Evolutionary conservation across 2,329 filamentous ascomycete genomes (phyloP), one percentile per base, ranked within the genome.

Genomic region (Didymella segeticola): DNA sequence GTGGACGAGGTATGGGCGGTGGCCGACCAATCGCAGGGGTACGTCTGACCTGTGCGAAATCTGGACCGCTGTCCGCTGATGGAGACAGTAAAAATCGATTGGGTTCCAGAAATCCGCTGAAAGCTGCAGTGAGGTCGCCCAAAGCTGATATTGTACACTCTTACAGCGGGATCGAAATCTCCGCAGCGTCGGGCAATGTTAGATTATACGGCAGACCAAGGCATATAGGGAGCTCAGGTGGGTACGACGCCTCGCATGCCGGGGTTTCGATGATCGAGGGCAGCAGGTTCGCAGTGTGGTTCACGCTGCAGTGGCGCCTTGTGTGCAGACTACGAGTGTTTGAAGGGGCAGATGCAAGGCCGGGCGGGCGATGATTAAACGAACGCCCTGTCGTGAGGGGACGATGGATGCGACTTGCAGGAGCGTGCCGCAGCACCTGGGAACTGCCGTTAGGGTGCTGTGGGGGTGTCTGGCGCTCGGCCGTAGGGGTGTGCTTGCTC

Each of bases 171-270:
- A 62, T 54, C 48, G 65, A 72, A 72, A 69, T 71, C 62, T 70
- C 70, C 70, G 69, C 70, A 61, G 46, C 43, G 63, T 66, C 65
- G 69, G 69, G 60, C 63, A 66, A 64, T 60, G 61, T 67, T 68
- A 64, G 68, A 61, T 64, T 70, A 69, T 69, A 66, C 67, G 66
- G 67, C 62, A 68, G 68, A 72, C 70, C 69, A 69, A 61, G 66
- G 66, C 67, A 66, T 69, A 70, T 71, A 67, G 66, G 64, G 61
- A 66, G 60, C 64, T 63, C n/a, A 59, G 61, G 69, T 72, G 68
- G 70, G 66, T 68, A 62, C 69, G 61, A 66, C 62, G 67, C 67
- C 58, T 69, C 58, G 64, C 63, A 66, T 60, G 65, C 65, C 67
- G 58, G 62, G 70, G 64, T 60, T 59, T 53, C 61, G 51, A 45